phyloP scores from a whole-genome alignment of 1,284 basidiomycete species.

The Meira nashicola region DNA sequence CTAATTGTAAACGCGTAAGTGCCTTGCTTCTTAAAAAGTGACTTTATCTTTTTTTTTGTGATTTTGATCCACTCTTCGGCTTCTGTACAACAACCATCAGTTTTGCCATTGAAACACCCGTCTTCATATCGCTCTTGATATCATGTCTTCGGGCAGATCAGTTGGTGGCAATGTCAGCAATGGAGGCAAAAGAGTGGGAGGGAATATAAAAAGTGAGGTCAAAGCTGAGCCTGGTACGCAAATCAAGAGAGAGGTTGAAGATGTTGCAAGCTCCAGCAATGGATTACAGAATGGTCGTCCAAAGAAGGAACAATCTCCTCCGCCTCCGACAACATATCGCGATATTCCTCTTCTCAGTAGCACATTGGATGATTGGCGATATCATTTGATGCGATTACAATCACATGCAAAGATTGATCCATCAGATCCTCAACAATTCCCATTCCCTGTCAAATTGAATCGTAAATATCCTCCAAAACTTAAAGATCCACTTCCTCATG shows the following conservation, averaged over 20 bases:
- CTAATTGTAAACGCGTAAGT: too few species aligned
- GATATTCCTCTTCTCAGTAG: slow-evolving; percentile 42
- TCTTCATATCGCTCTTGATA: neutral
- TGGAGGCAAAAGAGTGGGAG: neutral
- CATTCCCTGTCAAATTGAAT: slow-evolving; percentile 49
- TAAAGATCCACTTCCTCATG: slow-evolving; percentile 38
- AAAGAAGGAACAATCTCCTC: neutral
- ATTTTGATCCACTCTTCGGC: too few species aligned
- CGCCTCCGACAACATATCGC: slow-evolving; percentile 35
- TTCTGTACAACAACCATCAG: too few species aligned
- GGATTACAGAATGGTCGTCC: neutral
- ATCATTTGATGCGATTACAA: slow-evolving; percentile 49
- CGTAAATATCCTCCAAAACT: slow-evolving; percentile 48
- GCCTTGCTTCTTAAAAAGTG: too few species aligned
- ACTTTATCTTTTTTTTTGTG: too few species aligned
- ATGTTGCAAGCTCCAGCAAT: neutral
- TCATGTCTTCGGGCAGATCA: neutral
- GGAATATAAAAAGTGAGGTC: neutral
- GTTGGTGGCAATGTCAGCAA: neutral
- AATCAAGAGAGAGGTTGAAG: neutral
- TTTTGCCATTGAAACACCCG: too few species aligned
- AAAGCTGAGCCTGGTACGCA: neutral
- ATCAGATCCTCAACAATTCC: slow-evolving; percentile 37
- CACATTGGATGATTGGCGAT: slow-evolving; percentile 24
- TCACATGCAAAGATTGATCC: slow-evolving; percentile 45